A percentile compares a stretch with the other conserved stretches of the same genome.
Evolutionary conservation across 1,139 yeast species (phyloP).

Genomic region (Nadsonia commutata): DNA sequence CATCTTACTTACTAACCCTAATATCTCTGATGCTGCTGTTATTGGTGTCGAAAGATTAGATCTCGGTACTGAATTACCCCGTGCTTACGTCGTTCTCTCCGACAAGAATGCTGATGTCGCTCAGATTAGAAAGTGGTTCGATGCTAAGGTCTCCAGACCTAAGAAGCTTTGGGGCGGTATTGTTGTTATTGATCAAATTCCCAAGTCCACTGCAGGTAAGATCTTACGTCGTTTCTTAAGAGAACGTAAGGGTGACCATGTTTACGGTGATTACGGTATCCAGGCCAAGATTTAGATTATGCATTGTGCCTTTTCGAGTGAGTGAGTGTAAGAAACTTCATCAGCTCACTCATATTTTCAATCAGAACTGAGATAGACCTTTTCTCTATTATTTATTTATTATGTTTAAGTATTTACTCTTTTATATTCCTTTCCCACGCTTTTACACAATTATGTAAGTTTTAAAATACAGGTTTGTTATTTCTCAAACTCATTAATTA

Average conservation of each 20-base stretch:
- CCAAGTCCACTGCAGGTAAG: conserved; percentile 25
- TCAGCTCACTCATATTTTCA: no score
- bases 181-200: conserved; percentile 20
- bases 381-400: no score
- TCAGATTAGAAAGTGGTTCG: conserved; percentile 17
- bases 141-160: conserved; percentile 21
- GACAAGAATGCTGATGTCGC: conserved; percentile 9
- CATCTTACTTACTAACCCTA: conserved; percentile 34
- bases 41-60: conserved; percentile 20
- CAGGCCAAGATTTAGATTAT: not conserved
- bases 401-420: no score
- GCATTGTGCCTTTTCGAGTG: no score
- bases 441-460: no score
- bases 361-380: no score
- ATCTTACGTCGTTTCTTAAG: conserved; percentile 19
- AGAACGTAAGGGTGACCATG: conserved; percentile 10
- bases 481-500: no score
- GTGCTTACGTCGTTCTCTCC: conserved; percentile 23
- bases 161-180: conserved; percentile 25
- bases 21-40: conserved; percentile 24
- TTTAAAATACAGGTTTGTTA: no score
- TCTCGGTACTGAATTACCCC: conserved; percentile 24
- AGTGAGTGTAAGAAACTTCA: no score
- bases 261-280: not conserved
- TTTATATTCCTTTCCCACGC: no score